Evolutionary conservation across 208 protist species (phyloP).

Genomic region (Acanthamoeba lenticulata): DNA sequence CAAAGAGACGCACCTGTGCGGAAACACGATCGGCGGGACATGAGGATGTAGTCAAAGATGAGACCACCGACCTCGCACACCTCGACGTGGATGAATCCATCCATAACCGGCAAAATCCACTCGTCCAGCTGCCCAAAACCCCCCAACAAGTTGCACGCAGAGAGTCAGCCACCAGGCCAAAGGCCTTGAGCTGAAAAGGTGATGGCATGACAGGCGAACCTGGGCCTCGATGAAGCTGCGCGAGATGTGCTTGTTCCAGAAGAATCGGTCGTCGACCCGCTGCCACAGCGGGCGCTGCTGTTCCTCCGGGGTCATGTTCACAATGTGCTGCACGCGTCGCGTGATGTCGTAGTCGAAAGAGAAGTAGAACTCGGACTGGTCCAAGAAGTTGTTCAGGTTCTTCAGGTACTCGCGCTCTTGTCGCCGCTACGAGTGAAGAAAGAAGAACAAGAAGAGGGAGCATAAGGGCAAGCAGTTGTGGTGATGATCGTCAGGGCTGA

Average conservation of each 20-base stretch:
- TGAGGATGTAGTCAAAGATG: slow-evolving; percentile 61
- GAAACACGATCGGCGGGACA: slow-evolving; percentile 42
- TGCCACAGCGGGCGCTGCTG: slow-evolving; percentile 45
- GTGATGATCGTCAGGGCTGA: too few relatives aligned
- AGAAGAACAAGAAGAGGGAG: background rate
- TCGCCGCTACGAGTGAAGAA: background rate
- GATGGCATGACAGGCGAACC: background rate
- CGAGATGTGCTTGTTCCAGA: slow-evolving; percentile 79
- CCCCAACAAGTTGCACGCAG: background rate
- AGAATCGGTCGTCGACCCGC: slow-evolving; percentile 78
- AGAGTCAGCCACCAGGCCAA: background rate
- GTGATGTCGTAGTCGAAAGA: slow-evolving; percentile 64
- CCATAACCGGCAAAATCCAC: slow-evolving; percentile 76
- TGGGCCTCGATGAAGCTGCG: slow-evolving; percentile 67
- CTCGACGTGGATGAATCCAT: slow-evolving; percentile 76
- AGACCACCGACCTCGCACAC: slow-evolving; percentile 12
- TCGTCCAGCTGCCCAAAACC: slow-evolving; percentile 50
- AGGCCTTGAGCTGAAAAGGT: too few relatives aligned
- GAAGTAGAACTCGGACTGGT: slow-evolving; percentile 64
- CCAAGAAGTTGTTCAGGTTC: slow-evolving; percentile 50
- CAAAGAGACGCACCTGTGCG: slow-evolving; percentile 16
- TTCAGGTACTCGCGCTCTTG: slow-evolving; percentile 55
- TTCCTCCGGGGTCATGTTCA: slow-evolving; percentile 9
- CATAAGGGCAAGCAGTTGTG: background rate
- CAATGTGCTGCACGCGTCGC: slow-evolving; percentile 9